phyloP scores from a whole-genome alignment of 116 monocot genomes.

The Dioscorea cayenensis region DNA sequence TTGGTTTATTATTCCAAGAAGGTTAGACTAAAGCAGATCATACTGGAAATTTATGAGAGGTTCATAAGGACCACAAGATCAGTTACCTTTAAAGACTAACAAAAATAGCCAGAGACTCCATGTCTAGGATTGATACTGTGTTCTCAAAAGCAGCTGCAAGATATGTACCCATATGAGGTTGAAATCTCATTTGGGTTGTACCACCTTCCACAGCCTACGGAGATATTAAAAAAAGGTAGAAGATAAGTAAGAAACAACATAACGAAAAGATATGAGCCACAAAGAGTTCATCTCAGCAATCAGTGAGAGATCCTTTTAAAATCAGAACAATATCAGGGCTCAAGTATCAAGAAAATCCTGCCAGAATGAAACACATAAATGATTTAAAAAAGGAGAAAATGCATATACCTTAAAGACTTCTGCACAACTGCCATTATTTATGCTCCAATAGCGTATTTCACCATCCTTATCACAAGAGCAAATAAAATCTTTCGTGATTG shows the following conservation, averaged over 20 bases:
- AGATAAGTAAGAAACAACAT: neutral
- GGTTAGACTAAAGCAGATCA: too few species aligned
- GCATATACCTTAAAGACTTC: constrained; percentile 57
- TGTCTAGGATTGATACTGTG: constrained; percentile 55
- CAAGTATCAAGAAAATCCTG: too few species aligned
- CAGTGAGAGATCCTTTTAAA: too few species aligned
- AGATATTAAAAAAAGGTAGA: neutral
- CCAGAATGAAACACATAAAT: neutral
- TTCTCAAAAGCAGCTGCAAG: constrained; percentile 73
- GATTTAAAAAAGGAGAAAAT: neutral
- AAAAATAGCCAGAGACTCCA: constrained; percentile 49
- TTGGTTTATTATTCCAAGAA: too few species aligned
- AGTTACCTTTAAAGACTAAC: constrained; percentile 50
- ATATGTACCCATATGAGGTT: constrained; percentile 65
- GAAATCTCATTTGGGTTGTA: constrained; percentile 75
- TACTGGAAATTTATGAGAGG: too few species aligned
- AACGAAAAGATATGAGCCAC: neutral
- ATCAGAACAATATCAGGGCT: too few species aligned
- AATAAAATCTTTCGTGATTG: constrained; percentile 72
- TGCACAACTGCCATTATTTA: constrained; percentile 55
- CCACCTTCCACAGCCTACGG: constrained; percentile 31
- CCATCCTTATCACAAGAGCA: constrained; percentile 85
- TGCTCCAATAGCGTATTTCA: constrained; percentile 81
- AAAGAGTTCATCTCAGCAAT: too few species aligned
- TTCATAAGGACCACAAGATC: too few species aligned